Evolutionary conservation across 257 asterid species (phyloP).

Genomic region (Lantana camara): DNA sequence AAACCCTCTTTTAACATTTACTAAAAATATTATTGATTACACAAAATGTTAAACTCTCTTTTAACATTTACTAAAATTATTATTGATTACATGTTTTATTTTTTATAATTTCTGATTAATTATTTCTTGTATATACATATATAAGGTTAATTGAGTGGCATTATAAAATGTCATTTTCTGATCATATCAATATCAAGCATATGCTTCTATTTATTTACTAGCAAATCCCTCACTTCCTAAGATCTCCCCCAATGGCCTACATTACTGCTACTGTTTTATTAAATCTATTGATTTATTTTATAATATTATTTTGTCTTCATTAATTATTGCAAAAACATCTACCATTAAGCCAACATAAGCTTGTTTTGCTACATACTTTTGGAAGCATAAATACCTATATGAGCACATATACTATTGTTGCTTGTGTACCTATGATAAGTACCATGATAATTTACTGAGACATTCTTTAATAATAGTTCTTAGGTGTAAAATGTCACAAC

Average conservation of each 20-base stretch:
- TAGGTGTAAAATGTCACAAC: background rate
- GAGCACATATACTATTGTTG: background rate
- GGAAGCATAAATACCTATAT: background rate
- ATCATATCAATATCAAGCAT: slow-evolving; percentile 31
- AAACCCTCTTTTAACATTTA: too few relatives aligned
- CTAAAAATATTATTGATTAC: too few relatives aligned
- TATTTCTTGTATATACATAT: too few relatives aligned
- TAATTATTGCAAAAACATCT: background rate
- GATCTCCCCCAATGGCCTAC: slow-evolving; percentile 34
- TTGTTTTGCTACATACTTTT: background rate
- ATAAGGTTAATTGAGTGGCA: background rate
- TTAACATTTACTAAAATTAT: too few relatives aligned
- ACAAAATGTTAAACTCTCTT: too few relatives aligned
- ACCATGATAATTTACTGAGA: too few relatives aligned
- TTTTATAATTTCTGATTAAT: too few relatives aligned
- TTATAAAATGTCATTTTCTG: slow-evolving; percentile 31
- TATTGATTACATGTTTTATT: too few relatives aligned
- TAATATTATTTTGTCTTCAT: too few relatives aligned
- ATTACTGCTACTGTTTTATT: background rate
- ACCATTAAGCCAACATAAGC: background rate
- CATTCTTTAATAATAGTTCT: background rate
- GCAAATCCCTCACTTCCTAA: slow-evolving; percentile 29
- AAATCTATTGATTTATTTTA: too few relatives aligned
- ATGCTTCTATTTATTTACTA: slow-evolving; percentile 16
- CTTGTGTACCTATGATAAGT: background rate